Evolutionary conservation across 2,329 filamentous ascomycete species (phyloP).

Genomic region (Cladosporium sp.): DNA sequence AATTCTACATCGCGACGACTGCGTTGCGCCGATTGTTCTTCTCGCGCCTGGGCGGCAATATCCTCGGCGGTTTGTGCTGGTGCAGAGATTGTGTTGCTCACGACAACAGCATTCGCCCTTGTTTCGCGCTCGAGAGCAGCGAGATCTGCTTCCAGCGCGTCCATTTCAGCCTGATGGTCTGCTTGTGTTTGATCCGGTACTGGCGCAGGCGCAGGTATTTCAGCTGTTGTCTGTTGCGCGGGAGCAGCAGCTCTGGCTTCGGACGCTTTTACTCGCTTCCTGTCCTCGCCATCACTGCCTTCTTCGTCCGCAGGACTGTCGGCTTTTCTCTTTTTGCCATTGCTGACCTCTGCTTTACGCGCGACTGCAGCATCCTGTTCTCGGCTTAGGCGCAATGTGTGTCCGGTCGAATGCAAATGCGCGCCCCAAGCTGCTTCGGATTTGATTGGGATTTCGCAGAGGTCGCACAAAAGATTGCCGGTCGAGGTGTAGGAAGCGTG

Average conservation of each 20-base stretch:
- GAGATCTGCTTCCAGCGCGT: conserved; percentile 82
- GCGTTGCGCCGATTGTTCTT: conserved; percentile 46
- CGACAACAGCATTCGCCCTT: conserved; percentile 32
- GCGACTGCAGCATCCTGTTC: conserved; percentile 32
- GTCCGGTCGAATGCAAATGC: conserved; percentile 56
- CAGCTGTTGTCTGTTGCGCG: background rate
- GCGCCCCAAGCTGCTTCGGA: conserved; percentile 67
- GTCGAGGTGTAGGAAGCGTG: conserved; percentile 67
- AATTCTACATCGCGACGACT: conserved; percentile 46
- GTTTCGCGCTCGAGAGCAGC: conserved; percentile 43
- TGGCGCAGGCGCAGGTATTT: background rate
- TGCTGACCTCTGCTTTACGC: conserved; percentile 29
- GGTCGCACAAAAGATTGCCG: conserved; percentile 66
- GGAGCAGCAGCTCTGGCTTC: background rate
- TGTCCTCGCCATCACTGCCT: conserved; percentile 23
- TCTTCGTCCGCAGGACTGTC: conserved; percentile 12
- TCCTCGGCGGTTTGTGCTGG: conserved; percentile 50
- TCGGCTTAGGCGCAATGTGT: conserved; percentile 40
- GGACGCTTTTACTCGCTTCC: conserved; percentile 18
- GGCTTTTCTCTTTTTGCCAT: conserved; percentile 57
- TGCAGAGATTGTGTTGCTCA: conserved; percentile 41
- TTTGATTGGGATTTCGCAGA: conserved; percentile 66
- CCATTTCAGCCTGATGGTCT: conserved; percentile 50
- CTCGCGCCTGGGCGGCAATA: conserved; percentile 46
- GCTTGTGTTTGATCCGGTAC: conserved; percentile 36